A percentile compares a stretch with the other conserved stretches of the same genome.
Conservation (phyloP, 2,329 filamentous ascomycete genomes). For the Diaporthe velutina region DNA sequence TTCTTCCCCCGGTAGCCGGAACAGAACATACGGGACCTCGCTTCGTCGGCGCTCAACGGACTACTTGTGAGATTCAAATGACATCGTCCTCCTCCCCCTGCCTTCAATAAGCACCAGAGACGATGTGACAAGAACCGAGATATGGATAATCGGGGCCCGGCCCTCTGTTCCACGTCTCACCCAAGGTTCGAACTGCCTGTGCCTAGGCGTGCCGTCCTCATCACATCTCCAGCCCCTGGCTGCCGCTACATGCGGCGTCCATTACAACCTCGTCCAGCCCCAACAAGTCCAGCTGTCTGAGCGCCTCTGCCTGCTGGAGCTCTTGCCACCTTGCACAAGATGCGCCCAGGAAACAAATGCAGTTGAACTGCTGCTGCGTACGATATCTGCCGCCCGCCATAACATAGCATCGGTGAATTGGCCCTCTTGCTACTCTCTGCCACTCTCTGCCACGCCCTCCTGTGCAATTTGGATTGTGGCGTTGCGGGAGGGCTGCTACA, state of each 20-base stretch:
- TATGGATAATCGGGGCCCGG: conserved; percentile 31
- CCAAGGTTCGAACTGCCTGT: background rate
- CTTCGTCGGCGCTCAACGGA: background rate
- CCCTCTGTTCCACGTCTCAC: conserved; percentile 22
- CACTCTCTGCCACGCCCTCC: background rate
- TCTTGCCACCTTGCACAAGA: conserved; percentile 5
- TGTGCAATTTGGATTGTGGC: conserved; percentile 9
- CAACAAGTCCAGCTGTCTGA: background rate
- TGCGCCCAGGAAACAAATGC: background rate
- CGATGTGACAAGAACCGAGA: conserved; percentile 28
- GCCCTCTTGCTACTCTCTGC: background rate
- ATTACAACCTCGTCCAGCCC: background rate
- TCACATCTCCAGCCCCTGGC: background rate
- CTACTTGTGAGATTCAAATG: background rate
- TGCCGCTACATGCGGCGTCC: background rate
- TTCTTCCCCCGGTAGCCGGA: background rate
- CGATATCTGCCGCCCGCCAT: background rate
- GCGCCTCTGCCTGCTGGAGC: background rate
- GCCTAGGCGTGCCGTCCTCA: background rate
- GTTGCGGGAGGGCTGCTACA: background rate
- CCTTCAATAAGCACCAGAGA: background rate
- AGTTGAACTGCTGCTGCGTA: background rate
- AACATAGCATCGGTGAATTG: conserved; percentile 24
- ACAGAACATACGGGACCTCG: background rate
- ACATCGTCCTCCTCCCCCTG: background rate